Conservation (phyloP, 345 rosid species). For the Brassica carinata region DNA sequence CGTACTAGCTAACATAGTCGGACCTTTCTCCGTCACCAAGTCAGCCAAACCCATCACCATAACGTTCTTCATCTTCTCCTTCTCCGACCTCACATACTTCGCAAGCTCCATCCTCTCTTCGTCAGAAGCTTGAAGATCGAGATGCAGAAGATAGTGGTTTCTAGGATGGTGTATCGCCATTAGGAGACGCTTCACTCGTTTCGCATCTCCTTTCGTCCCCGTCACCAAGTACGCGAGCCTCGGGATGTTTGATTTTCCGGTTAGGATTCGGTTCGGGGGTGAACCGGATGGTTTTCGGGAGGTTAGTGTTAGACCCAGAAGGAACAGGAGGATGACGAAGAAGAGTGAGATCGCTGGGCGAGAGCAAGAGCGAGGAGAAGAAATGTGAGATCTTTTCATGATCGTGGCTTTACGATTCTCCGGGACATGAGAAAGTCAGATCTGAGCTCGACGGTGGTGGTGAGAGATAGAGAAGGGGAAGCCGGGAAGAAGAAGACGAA, state of each 20-base stretch:
- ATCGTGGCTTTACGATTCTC: not conserved
- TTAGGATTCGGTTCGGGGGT: conserved; percentile 21
- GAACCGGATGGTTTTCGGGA: conserved; percentile 39
- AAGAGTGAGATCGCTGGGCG: conserved; percentile 47
- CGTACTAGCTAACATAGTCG: conserved; percentile 74
- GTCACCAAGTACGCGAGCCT: conserved; percentile 72
- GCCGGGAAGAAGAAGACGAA: conserved; percentile 38
- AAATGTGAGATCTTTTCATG: conserved; percentile 64
- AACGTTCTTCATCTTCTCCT: conserved; percentile 64
- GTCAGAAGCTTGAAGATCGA: conserved; percentile 85
- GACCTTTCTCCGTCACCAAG: conserved; percentile 81
- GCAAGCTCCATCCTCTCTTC: conserved; percentile 78
- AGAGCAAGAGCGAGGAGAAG: conserved; percentile 46
- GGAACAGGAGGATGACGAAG: conserved; percentile 45
- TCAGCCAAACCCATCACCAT: conserved; percentile 82
- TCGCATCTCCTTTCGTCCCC: conserved; percentile 77
- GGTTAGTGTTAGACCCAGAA: conserved; percentile 45
- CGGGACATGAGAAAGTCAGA: conserved; percentile 21
- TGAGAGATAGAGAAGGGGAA: conserved; percentile 1
- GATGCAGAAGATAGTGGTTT: conserved; percentile 76
- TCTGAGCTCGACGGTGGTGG: conserved; percentile 38
- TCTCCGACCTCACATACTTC: conserved; percentile 68
- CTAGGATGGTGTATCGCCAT: conserved; percentile 73
- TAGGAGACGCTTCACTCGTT: conserved; percentile 61
- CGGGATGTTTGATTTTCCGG: conserved; percentile 41